phyloP scores from a whole-genome alignment of 805 yeast genomes.

The Spathaspora passalidarum region DNA sequence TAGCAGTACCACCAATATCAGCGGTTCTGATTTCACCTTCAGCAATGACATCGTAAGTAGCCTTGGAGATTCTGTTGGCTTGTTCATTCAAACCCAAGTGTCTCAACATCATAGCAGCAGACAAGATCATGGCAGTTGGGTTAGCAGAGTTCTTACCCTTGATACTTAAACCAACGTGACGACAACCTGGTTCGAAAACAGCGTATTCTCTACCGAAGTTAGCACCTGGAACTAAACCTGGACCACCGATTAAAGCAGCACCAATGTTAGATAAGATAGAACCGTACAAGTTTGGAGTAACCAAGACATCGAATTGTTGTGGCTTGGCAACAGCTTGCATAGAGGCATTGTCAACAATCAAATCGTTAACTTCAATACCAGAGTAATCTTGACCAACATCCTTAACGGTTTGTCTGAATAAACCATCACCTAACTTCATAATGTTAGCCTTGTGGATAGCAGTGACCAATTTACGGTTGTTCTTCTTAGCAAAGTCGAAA shows the following conservation, averaged over 20 bases:
- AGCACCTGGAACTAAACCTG: slow-evolving; percentile 98
- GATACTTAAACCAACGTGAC: slow-evolving; percentile 98
- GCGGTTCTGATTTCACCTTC: slow-evolving; percentile 83
- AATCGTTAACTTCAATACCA: slow-evolving; percentile 76
- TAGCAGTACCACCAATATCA: slow-evolving; percentile 87
- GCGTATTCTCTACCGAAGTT: slow-evolving; percentile 97
- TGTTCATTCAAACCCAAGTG: slow-evolving; percentile 85
- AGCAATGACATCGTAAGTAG: slow-evolving; percentile 85
- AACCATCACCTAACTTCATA: slow-evolving; percentile 98
- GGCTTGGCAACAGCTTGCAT: slow-evolving; percentile 99
- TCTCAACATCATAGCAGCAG: slow-evolving; percentile 88
- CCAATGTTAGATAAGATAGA: slow-evolving; percentile 96
- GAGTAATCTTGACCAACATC: slow-evolving; percentile 84
- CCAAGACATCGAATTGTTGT: slow-evolving; percentile 96
- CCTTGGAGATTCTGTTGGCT: slow-evolving; percentile 84
- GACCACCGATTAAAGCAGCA: slow-evolving; percentile 96
- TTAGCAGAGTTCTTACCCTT: slow-evolving; percentile 93
- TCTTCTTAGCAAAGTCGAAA: slow-evolving; percentile 89
- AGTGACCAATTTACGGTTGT: slow-evolving; percentile 88
- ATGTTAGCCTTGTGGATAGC: slow-evolving; percentile 99
- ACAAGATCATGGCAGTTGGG: slow-evolving; percentile 96
- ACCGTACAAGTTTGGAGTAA: slow-evolving; percentile 97
- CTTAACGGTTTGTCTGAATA: slow-evolving; percentile 91
- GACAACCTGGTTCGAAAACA: slow-evolving; percentile 98
- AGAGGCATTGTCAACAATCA: slow-evolving; percentile 97